Conservation (phyloP, 352 stramenopile genomes). For the Pythium aquatile region DNA sequence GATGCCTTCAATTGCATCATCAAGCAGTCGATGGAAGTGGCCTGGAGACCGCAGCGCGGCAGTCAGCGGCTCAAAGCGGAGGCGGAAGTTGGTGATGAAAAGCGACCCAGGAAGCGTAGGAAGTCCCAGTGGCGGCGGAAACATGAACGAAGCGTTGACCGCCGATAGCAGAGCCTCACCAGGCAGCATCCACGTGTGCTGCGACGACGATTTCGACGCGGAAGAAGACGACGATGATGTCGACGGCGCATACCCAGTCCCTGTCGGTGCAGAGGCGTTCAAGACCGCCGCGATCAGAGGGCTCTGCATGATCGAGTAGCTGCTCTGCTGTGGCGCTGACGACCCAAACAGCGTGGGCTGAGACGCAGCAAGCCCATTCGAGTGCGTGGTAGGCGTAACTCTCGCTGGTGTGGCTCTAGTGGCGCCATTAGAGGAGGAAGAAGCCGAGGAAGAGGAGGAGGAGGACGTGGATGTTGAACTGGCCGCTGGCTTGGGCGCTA, state of each 20-base stretch:
- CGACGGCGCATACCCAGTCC: background rate
- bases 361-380: background rate
- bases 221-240: constrained; percentile 7
- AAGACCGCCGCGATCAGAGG: constrained; percentile 18
- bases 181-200: constrained; percentile 34
- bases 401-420: background rate
- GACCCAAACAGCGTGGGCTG: background rate
- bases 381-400: background rate
- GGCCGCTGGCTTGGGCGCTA: constrained; percentile 59
- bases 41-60: constrained; percentile 37
- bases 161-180: constrained; percentile 42
- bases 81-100: constrained; percentile 62
- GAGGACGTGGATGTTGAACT: constrained; percentile 1
- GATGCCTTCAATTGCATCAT: constrained; percentile 59
- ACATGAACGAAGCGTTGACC: constrained; percentile 52
- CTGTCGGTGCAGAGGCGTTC: background rate
- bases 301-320: constrained; percentile 27
- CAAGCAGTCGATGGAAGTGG: constrained; percentile 56
- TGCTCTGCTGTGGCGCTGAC: background rate
- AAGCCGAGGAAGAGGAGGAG: constrained; percentile 10
- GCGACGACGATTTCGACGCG: background rate
- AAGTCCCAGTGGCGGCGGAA: constrained; percentile 42
- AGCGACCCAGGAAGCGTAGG: constrained; percentile 56
- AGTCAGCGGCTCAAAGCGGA: constrained; percentile 70
- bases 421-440: background rate